These are phyloP conservation scores for Penicillium corylophilum DNA, from an alignment of 2,329 filamentous ascomycete genomes.

Conservation along the genomic window DNA sequence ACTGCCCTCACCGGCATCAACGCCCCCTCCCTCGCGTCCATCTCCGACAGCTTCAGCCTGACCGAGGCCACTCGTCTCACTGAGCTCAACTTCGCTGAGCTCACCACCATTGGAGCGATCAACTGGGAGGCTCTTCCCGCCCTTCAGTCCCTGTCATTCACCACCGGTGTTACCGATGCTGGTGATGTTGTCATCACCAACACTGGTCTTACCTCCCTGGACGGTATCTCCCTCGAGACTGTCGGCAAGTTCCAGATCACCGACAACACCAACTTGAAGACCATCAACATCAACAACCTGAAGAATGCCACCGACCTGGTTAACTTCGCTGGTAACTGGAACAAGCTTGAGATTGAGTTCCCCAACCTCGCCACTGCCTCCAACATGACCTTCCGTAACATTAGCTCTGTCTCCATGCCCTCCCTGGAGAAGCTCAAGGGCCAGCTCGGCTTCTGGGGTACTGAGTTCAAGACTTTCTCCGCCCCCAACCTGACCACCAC, in stretches of 20 bases:
- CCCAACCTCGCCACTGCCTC: slow-evolving; percentile 74
- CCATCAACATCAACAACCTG: slow-evolving; percentile 71
- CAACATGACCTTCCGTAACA: slow-evolving; percentile 81
- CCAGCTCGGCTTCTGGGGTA: slow-evolving; percentile 80
- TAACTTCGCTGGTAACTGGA: slow-evolving; percentile 77
- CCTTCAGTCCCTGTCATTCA: slow-evolving; percentile 60
- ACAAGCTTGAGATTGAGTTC: slow-evolving; percentile 68
- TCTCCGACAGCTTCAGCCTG: slow-evolving; percentile 70
- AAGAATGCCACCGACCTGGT: slow-evolving; percentile 70
- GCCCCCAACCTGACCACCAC: slow-evolving; percentile 49
- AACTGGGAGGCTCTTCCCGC: slow-evolving; percentile 69
- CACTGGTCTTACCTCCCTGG: slow-evolving; percentile 75
- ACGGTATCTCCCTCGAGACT: slow-evolving; percentile 76
- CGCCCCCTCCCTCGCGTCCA: slow-evolving; percentile 60
- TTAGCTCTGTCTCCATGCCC: slow-evolving; percentile 70
- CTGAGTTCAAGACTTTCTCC: slow-evolving; percentile 52
- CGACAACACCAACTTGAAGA: slow-evolving; percentile 81
- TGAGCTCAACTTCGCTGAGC: slow-evolving; percentile 63
- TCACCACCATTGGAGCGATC: slow-evolving; percentile 67
- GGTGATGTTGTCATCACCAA: slow-evolving; percentile 74
- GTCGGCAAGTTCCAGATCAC: slow-evolving; percentile 75
- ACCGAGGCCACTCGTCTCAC: slow-evolving; percentile 67
- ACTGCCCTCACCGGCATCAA: slow-evolving; percentile 64
- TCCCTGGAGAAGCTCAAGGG: slow-evolving; percentile 71
- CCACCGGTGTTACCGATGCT: slow-evolving; percentile 65